A percentile compares a stretch with the other conserved stretches of the same genome.
Evolutionary conservation across 352 stramenopile species (phyloP).

Genomic region (Albugo candida): DNA sequence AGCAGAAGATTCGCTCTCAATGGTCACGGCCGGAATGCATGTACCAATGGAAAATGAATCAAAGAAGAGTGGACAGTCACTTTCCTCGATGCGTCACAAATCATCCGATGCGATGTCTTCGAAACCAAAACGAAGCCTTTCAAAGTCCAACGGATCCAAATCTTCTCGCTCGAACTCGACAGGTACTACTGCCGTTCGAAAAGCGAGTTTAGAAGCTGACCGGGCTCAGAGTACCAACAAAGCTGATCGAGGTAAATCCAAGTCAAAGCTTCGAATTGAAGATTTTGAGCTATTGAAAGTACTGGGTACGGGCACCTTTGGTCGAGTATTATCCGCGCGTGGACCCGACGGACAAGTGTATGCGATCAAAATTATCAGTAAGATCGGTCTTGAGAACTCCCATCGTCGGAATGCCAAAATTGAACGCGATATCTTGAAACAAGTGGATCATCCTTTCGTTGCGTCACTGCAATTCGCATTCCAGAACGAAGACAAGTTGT

Average conservation of each 20-base stretch:
- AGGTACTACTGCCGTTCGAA: not conserved
- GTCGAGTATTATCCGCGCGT: conserved; percentile 59
- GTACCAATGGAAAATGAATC: no score
- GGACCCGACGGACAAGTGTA: conserved; percentile 46
- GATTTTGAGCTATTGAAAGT: conserved; percentile 78
- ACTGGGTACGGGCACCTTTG: conserved; percentile 66
- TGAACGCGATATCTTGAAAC: conserved; percentile 89
- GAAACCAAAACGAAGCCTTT: not conserved
- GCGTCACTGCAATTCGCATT: conserved; percentile 94
- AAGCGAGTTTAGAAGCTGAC: no score
- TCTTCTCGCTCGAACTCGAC: conserved; percentile 4
- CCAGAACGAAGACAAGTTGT: conserved; percentile 96
- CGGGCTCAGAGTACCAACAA: no score
- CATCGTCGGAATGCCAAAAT: conserved; percentile 66
- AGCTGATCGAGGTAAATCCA: conserved; percentile 41
- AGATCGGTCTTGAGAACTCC: conserved; percentile 76
- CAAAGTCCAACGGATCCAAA: conserved; percentile 1
- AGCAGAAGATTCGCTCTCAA: conserved; percentile 18
- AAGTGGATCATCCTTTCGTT: conserved; percentile 93
- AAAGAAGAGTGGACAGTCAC: conserved; percentile 11
- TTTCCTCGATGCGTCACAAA: conserved; percentile 9
- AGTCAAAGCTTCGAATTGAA: conserved; percentile 63
- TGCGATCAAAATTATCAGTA: conserved; percentile 79
- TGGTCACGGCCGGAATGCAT: not conserved
- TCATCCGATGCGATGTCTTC: conserved; percentile 29